These are phyloP conservation scores for Emericellopsis atlantica DNA, from an alignment of 2,329 filamentous ascomycete species.

Conservation along the genomic window DNA sequence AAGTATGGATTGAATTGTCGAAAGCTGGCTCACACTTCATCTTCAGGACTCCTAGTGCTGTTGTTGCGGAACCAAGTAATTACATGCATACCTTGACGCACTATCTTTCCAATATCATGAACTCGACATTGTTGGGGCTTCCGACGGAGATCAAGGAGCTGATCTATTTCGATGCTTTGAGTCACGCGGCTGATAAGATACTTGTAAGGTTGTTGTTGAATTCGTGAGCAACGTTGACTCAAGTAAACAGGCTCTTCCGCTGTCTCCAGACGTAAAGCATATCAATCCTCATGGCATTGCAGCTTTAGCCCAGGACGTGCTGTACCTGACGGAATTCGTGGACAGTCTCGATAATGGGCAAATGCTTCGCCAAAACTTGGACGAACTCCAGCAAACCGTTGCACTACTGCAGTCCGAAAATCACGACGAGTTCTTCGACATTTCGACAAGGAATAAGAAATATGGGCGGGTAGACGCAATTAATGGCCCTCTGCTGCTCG, in stretches of 20 bases:
- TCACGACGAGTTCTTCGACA: slow-evolving; percentile 94
- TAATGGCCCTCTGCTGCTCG: slow-evolving; percentile 78
- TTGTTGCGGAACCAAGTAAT: slow-evolving; percentile 64
- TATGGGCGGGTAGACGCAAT: slow-evolving; percentile 87
- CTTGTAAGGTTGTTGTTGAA: slow-evolving; percentile 36
- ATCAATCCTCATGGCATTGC: slow-evolving; percentile 82
- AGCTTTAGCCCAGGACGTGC: slow-evolving; percentile 70
- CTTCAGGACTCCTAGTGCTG: slow-evolving; percentile 36
- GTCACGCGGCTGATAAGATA: slow-evolving; percentile 79
- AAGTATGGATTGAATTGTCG: background rate
- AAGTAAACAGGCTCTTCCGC: slow-evolving; percentile 51
- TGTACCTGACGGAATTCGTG: slow-evolving; percentile 77
- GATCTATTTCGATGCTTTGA: slow-evolving; percentile 93
- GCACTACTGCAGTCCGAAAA: slow-evolving; percentile 79
- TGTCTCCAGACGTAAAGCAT: slow-evolving; percentile 65
- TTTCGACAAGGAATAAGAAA: slow-evolving; percentile 79
- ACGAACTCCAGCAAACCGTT: slow-evolving; percentile 88
- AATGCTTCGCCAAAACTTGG: slow-evolving; percentile 79
- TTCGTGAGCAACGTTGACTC: background rate
- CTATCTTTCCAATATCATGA: slow-evolving; percentile 95
- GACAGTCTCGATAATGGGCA: slow-evolving; percentile 69
- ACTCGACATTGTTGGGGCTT: slow-evolving; percentile 81
- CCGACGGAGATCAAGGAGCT: slow-evolving; percentile 93
- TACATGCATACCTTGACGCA: slow-evolving; percentile 94
- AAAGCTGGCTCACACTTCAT: background rate